Evolutionary conservation across 2,329 filamentous ascomycete species (phyloP), one percentile per base, ranked within the genome.

Genomic region (Colletotrichum phormii): DNA sequence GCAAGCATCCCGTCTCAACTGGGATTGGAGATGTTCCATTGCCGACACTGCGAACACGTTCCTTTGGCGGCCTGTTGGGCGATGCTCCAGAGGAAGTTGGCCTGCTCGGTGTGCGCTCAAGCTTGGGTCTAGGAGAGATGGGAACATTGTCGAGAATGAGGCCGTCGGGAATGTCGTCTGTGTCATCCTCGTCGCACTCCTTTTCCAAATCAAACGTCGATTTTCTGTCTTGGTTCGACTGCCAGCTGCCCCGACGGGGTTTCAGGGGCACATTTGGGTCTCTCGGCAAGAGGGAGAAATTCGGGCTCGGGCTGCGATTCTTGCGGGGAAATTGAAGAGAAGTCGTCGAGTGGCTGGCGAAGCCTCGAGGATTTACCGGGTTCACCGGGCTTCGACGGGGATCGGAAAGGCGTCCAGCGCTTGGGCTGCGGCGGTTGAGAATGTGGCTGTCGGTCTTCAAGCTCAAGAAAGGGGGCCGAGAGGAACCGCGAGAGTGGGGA

Each of bases 111-210:
- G 87, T 82, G 18, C 91, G 86, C 74, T 92, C 89, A 29, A 84
- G 84, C 1, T 85, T 84, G 1, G 90, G 90, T 2, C 91, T 87
- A n/a, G 94, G 94, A 0, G 94, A 95, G 58, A 97, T 90, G 5
- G 94, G 94, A 2, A 97, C 92, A 75, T 97, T 97, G 82, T 94
- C 93, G 59, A 97, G 88, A 64, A 95, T 88, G 29, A 94, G 89
- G 66, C 94, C 93, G 31, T 95, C 93, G 0, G 94, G 94, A 35
- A 97, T 92, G 70, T 94, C 90, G 78, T 95, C 93, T 66, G 91
- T 92, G 66, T 95, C 92, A 76, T 95, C 93, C 63, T 92, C 90
- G 76, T 94, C 91, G 74, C 89, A 95, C 79, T 96, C 94, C 67
- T 90, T 89, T 79, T 97, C 94, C 64, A 95, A 85, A 77, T 95